Conservation (phyloP, 768 basidiomycete species). For the Suillus hirtellus region DNA sequence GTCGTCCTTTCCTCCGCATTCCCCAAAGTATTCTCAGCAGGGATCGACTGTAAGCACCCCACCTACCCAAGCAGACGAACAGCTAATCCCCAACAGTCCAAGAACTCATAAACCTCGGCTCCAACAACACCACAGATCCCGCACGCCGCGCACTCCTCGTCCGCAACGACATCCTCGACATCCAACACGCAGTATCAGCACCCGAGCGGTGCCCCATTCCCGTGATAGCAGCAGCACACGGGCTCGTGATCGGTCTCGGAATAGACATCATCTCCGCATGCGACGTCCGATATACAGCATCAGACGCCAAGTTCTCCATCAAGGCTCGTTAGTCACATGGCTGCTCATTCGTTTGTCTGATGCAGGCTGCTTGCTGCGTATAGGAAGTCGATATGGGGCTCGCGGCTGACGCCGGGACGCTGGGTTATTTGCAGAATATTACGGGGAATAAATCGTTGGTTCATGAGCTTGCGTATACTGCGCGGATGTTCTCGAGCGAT, state of each 20-base stretch:
- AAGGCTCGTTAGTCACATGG: constrained; percentile 47
- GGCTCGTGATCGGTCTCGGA: constrained; percentile 71
- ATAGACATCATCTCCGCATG: constrained; percentile 71
- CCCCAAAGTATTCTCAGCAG: constrained; percentile 79
- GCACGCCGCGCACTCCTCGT: constrained; percentile 53
- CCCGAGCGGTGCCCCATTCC: constrained; percentile 73
- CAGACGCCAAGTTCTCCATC: constrained; percentile 64
- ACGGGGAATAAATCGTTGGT: constrained; percentile 71
- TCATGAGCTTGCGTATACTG: constrained; percentile 77
- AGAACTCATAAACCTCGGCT: constrained; percentile 30
- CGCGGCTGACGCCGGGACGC: constrained; percentile 85
- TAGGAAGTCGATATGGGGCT: constrained; percentile 87
- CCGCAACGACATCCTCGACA: constrained; percentile 49
- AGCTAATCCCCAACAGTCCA: constrained; percentile 6
- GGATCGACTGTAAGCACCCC: constrained; percentile 65
- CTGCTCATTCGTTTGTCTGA: constrained; percentile 5
- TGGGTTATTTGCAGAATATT: constrained; percentile 79
- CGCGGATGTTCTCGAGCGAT: constrained; percentile 61
- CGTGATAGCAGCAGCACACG: constrained; percentile 82
- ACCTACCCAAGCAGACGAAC: background rate
- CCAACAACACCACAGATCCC: constrained; percentile 37
- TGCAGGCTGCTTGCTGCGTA: background rate
- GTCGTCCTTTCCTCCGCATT: constrained; percentile 72
- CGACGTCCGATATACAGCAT: constrained; percentile 76
- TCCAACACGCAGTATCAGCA: constrained; percentile 71